Evolutionary conservation across 2,329 filamentous ascomycete genomes (phyloP), one percentile per base, ranked within the genome.

Genomic region (Madurella mycetomatis): DNA sequence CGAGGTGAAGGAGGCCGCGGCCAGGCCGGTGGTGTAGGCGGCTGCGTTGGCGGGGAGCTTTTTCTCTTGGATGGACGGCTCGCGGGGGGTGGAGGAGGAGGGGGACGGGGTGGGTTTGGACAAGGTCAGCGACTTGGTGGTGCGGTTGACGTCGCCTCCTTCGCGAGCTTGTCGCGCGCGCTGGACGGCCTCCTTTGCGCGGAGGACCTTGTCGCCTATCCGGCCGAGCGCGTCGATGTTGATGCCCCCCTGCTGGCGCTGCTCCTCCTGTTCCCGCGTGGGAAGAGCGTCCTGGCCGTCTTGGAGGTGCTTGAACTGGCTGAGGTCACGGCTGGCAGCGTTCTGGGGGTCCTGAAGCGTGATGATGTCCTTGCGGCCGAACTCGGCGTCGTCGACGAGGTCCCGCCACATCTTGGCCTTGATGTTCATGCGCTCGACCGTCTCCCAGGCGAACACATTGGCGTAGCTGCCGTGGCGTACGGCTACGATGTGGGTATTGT

Each of bases 361-460:
- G 66, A 99, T 95, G 57, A 99, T 92, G 70, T 99, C 94, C 64
- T 88, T 88, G 58, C 94, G 83, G 31, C 83, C 83, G 65, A 99
- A 99, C 55, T 91, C 87, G 58, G 85, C 80, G 63, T 99, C 92
- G 65, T 88, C 90, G 9, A 97, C 81, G 42, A 99, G 73, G 72
- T 99, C 94, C 61, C 79, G 82, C 94, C 94, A 99, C 75, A 95
- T 87, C 80, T 96, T 97, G 47, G 90, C 81, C 76, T 97, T 97
- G 72, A 99, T 87, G 70, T 99, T 99, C 75, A 99, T 83, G 64
- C 89, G 82, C 72, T 97, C 90, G 39, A 99, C 84, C 1, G 95
- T 99, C 66, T 99, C 95, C 83, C 87, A 96, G 1, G 92, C 86
- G 69, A 97, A 99, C 4, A 96, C 94, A 72, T 99, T 99, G 47